Conservation (phyloP, 169 alveolate species). For the Prorocentrum cordatum region DNA sequence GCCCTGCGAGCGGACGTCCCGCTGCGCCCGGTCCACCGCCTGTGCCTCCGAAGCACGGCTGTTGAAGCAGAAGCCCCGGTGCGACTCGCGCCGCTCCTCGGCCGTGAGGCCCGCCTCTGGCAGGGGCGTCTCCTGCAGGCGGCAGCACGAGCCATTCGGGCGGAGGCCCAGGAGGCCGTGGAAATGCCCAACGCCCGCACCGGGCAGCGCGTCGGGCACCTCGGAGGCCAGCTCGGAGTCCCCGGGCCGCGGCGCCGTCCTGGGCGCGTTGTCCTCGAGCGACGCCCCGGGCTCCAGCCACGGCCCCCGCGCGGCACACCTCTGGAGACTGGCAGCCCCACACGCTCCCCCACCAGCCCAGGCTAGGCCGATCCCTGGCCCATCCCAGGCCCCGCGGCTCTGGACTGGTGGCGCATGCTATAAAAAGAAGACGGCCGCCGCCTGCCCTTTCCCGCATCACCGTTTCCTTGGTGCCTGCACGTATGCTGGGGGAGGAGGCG, state of each 20-base stretch:
- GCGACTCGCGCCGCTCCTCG: background rate
- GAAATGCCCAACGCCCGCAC: background rate
- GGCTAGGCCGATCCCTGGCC: too few relatives aligned
- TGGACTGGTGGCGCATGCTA: too few relatives aligned
- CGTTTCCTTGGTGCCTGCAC: too few relatives aligned
- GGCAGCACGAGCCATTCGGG: background rate
- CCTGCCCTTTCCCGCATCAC: too few relatives aligned
- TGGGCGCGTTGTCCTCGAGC: background rate
- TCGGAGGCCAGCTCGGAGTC: background rate
- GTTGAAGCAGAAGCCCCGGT: conserved; percentile 38
- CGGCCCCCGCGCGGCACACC: too few relatives aligned
- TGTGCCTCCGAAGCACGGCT: background rate
- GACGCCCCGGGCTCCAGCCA: too few relatives aligned
- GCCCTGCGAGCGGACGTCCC: conserved; percentile 26
- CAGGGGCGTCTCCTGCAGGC: background rate
- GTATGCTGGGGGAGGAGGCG: too few relatives aligned
- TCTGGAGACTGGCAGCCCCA: too few relatives aligned
- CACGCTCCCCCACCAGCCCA: too few relatives aligned
- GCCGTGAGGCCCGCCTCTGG: background rate
- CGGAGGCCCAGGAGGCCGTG: background rate
- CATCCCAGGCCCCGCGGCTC: too few relatives aligned
- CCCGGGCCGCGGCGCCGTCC: background rate
- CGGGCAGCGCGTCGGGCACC: background rate
- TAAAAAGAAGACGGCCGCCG: too few relatives aligned
- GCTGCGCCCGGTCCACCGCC: background rate